Conservation (phyloP, 345 rosid genomes). For the Eucalyptus urophylla region DNA sequence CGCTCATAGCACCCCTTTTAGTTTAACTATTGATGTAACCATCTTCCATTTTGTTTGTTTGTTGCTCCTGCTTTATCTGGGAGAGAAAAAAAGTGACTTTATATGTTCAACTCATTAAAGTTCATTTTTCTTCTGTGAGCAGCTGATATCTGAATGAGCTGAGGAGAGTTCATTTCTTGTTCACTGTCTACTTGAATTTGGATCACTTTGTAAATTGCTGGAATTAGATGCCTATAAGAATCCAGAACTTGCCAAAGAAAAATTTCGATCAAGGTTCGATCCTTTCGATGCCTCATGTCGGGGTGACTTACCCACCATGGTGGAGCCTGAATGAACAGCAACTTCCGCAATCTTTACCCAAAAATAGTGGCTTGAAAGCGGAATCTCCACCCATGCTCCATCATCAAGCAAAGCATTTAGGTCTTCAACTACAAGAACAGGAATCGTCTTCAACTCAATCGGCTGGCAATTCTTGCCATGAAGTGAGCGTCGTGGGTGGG, state of each 20-base stretch:
- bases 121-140: background rate
- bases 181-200: background rate
- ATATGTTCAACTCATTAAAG: background rate
- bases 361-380: conserved; percentile 3
- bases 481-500: conserved; percentile 9
- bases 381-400: conserved; percentile 5
- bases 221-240: conserved; percentile 16
- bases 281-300: background rate
- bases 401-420: conserved; percentile 12
- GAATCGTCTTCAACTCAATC: conserved; percentile 25
- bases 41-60: background rate
- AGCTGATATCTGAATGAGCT: background rate
- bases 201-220: background rate
- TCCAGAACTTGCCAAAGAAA: conserved; percentile 18
- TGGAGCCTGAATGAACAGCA: conserved; percentile 22
- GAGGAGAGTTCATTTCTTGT: background rate
- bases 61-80: background rate
- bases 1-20: background rate
- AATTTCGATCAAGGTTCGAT: background rate
- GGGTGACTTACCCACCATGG: conserved; percentile 11
- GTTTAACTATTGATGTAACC: background rate
- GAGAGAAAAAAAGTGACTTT: background rate
- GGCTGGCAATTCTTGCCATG: conserved; percentile 15
- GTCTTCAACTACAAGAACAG: conserved; percentile 18
- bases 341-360: background rate